phyloP scores from a whole-genome alignment of 139 green algal species.

The Haematococcus sp. region DNA sequence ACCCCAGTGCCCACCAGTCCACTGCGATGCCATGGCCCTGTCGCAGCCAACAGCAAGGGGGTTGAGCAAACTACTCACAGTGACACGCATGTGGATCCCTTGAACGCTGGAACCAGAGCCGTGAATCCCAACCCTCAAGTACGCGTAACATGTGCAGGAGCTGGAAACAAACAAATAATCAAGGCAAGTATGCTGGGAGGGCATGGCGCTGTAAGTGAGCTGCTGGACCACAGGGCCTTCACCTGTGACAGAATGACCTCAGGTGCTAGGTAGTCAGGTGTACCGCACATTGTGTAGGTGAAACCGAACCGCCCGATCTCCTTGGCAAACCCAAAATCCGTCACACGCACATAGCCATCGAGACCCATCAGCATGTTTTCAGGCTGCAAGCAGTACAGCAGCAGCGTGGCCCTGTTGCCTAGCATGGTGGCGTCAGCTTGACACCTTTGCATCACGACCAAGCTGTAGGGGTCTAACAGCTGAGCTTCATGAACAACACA shows the following conservation, averaged over 20 bases:
- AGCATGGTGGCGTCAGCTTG: background rate
- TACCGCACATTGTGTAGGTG: slow-evolving; percentile 84
- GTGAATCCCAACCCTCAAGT: too few species aligned
- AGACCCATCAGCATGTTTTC: slow-evolving; percentile 76
- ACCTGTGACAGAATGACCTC: slow-evolving; percentile 77
- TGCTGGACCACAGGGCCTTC: background rate
- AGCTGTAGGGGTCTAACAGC: too few species aligned
- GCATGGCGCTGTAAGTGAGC: too few species aligned
- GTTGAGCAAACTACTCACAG: too few species aligned
- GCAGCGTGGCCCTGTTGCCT: background rate
- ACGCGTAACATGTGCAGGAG: too few species aligned
- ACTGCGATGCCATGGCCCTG: slow-evolving; percentile 66
- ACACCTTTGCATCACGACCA: too few species aligned
- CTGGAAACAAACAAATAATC: too few species aligned
- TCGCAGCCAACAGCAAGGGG: background rate
- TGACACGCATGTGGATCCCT: too few species aligned
- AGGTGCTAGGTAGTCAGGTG: slow-evolving; percentile 78
- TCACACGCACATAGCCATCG: slow-evolving; percentile 67
- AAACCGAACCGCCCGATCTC: slow-evolving; percentile 20
- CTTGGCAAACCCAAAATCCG: slow-evolving; percentile 86
- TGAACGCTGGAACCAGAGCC: too few species aligned
- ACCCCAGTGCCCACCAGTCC: slow-evolving; percentile 88
- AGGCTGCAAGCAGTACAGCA: slow-evolving; percentile 44
- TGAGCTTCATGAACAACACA: too few species aligned
- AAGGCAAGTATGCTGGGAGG: too few species aligned